Base-by-base conservation (phyloP, 352 stramenopile species). In the Aphanomyces cochlioides region DNA sequence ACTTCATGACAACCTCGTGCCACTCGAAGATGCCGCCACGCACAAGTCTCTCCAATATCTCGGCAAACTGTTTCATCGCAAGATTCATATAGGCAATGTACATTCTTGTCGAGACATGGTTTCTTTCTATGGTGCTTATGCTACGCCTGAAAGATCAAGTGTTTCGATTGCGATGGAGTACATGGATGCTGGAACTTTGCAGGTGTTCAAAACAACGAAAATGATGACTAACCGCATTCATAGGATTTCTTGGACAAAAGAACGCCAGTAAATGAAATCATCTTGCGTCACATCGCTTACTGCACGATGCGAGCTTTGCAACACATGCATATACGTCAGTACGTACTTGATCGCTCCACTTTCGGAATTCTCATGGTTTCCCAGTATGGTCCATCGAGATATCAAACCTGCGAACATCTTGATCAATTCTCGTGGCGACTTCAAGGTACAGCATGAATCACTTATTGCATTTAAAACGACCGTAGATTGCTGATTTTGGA, bases 81-180 rank as follows among this genome's bases (percentile, higher is more conserved):
- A 72, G 47, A 39, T 67, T 3, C 66, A 58, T 56, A 57, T 60
- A 41, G 53, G 4, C 63, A 50, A 10, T 39, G 43, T 63, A 10
- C 13, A 59, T 36, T n/a, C 72, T 4, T 92, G 89, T 69, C 89
- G 87, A 6, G 93, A 91, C 63, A 77, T 96, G 4, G 87, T 97
- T n/a, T 77, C 78, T 2, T 97, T 97, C 72, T 93, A 96, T 58
- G 90, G 92, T 17, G 90, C 89, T 7, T 97, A 93, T 67, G 71
- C 90, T 7, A 90, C 87, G 28, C 80, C 85, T 7, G 73, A 87
- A 0, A 83, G 88, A 57, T 84, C 85, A 34, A 84, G 79, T 0
- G 79, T 97, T 37, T 90, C 80, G 34, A 90, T 97, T 28, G 89
- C 96, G 47, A 93, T 97, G 81, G 90, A 97, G 71, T 97, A 96